Evolutionary conservation across 371 early-diverging fungal species (phyloP).

Genomic region (Umbelopsis sp.): DNA sequence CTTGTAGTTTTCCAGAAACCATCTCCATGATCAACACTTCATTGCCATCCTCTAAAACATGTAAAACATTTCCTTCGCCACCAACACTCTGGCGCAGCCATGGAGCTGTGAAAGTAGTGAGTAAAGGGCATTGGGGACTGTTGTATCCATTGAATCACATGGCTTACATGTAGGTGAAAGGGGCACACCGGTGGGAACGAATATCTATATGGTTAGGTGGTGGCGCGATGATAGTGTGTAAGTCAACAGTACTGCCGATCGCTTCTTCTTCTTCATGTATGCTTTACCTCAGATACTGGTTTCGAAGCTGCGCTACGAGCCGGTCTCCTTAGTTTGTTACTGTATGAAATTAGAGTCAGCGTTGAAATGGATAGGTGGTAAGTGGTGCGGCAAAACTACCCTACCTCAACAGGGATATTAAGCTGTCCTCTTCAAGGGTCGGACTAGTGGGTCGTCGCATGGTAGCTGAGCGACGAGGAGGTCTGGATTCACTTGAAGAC

Average conservation of each 20-base stretch:
- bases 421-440: not conserved
- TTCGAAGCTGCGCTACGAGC: not conserved
- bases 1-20: slow-evolving; percentile 49
- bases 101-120: not conserved
- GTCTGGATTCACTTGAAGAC: not conserved
- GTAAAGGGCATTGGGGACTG: no score
- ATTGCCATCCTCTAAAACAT: slow-evolving; percentile 55
- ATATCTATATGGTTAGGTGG: not conserved
- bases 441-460: not conserved
- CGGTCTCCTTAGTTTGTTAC: not conserved
- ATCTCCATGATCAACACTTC: slow-evolving; percentile 61
- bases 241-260: not conserved
- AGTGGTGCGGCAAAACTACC: no score
- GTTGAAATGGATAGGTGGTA: no score
- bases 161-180: slow-evolving; percentile 10
- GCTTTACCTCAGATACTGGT: slow-evolving; percentile 5
- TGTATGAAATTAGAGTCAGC: not conserved
- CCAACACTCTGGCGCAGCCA: slow-evolving; percentile 10
- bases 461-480: not conserved
- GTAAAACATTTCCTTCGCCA: slow-evolving; percentile 28
- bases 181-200: slow-evolving; percentile 2
- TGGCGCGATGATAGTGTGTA: no score
- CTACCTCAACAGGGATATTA: not conserved
- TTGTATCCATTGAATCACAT: not conserved
- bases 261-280: no score